Evolutionary conservation across 1,284 basidiomycete species (phyloP).

Genomic region (Fistulinella staudtii): DNA sequence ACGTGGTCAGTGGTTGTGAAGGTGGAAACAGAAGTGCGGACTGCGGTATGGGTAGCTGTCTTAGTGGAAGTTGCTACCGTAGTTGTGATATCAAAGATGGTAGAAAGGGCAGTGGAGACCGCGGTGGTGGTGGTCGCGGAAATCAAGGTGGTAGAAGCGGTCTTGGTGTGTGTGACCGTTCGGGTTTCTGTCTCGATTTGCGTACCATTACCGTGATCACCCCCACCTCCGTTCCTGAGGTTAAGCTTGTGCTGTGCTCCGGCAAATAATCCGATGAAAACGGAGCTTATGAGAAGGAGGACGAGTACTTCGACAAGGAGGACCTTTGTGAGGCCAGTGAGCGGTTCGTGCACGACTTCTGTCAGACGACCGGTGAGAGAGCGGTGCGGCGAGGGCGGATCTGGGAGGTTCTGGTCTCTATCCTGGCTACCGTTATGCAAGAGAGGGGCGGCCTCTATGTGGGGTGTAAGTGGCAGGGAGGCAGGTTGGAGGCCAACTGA

Average conservation of each 20-base stretch:
- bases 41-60: slow-evolving; percentile 36
- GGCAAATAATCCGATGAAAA: slow-evolving; percentile 91
- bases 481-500: too few species aligned
- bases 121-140: slow-evolving; percentile 36
- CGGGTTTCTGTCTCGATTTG: slow-evolving; percentile 30
- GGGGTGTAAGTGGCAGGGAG: slow-evolving; percentile 7
- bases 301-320: slow-evolving; percentile 73
- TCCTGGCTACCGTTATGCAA: slow-evolving; percentile 42
- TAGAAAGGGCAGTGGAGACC: slow-evolving; percentile 32
- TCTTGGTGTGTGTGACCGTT: slow-evolving; percentile 31
- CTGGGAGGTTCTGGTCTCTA: slow-evolving; percentile 32
- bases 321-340: slow-evolving; percentile 83
- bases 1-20: slow-evolving; percentile 32
- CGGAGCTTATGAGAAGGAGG: slow-evolving; percentile 76
- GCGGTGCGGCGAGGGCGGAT: slow-evolving; percentile 22
- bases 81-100: slow-evolving; percentile 34
- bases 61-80: slow-evolving; percentile 31
- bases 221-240: slow-evolving; percentile 39
- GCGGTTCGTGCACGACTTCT: slow-evolving; percentile 63
- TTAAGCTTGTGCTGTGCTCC: slow-evolving; percentile 78
- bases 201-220: slow-evolving; percentile 35
- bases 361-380: slow-evolving; percentile 51
- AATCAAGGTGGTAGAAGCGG: slow-evolving; percentile 29
- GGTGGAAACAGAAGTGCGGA: slow-evolving; percentile 37
- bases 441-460: slow-evolving; percentile 53